Evolutionary conservation across 192 early-diverging fungal species (phyloP).

Genomic region (Coemansia guatemalensis): DNA sequence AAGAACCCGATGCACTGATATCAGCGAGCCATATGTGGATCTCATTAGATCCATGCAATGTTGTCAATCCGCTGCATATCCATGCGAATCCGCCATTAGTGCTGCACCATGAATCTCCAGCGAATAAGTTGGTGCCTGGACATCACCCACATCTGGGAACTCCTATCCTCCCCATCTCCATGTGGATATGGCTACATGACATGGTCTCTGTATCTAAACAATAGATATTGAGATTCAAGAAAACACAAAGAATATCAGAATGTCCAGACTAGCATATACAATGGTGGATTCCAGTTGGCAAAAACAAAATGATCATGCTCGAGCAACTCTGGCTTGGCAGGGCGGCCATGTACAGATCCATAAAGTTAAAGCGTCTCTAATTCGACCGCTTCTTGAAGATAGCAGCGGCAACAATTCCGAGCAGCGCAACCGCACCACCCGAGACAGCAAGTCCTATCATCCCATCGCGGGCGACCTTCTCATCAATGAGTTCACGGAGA

Average conservation of each 20-base stretch:
- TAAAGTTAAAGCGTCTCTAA: conserved; percentile 3
- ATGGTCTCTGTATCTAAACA: not conserved
- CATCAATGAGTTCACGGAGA: conserved; percentile 76
- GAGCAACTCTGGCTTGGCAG: not conserved
- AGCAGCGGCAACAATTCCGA: conserved; percentile 56
- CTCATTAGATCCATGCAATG: not conserved
- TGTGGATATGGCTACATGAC: too few relatives aligned
- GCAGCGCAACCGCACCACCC: conserved; percentile 71
- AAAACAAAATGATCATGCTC: not conserved
- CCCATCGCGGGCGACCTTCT: conserved; percentile 81
- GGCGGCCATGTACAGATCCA: not conserved
- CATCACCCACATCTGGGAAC: not conserved
- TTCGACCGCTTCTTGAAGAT: conserved; percentile 48
- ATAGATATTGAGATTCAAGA: not conserved
- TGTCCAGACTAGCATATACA: not conserved
- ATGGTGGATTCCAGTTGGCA: not conserved
- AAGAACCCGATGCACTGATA: not conserved
- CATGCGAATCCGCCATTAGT: not conserved
- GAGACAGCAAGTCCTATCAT: conserved; percentile 87
- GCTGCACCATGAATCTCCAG: not conserved
- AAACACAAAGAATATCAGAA: not conserved
- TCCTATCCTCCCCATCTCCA: too few relatives aligned
- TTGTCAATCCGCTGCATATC: not conserved
- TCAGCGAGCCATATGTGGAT: not conserved
- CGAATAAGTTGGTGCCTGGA: not conserved